Evolutionary conservation across 768 basidiomycete species (phyloP).

Genomic region (Tylopilus sp.): DNA sequence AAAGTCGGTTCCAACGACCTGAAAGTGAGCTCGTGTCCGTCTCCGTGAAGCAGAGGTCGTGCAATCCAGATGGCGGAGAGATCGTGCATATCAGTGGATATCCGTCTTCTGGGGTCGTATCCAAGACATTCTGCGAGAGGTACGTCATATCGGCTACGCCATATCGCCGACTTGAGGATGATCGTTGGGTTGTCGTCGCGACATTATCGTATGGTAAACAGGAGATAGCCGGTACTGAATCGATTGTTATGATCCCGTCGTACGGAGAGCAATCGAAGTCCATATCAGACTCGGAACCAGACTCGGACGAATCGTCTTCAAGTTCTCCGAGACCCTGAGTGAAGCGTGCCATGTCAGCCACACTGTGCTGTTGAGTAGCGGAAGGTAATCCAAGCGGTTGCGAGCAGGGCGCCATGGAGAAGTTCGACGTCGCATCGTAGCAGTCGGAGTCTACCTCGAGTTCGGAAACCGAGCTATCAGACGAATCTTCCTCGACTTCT

Average conservation of each 20-base stretch:
- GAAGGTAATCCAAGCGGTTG: too few species aligned
- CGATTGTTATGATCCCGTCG: neutral
- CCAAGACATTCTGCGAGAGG: neutral
- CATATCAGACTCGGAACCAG: neutral
- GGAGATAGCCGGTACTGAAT: neutral
- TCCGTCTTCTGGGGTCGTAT: neutral
- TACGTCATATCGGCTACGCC: constrained; percentile 10
- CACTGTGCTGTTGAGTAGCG: too few species aligned
- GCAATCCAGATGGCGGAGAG: neutral
- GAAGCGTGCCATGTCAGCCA: too few species aligned
- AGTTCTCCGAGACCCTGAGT: neutral
- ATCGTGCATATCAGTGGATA: neutral
- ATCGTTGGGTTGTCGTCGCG: neutral
- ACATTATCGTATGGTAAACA: constrained; percentile 1
- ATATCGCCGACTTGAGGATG: constrained; percentile 1
- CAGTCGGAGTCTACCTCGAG: neutral
- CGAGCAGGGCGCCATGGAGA: too few species aligned
- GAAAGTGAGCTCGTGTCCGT: neutral
- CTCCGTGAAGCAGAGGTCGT: neutral
- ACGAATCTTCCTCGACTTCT: neutral
- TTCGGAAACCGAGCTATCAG: neutral
- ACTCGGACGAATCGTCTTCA: neutral
- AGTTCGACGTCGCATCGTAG: too few species aligned
- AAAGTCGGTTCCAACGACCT: neutral
- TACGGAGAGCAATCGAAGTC: neutral